Evolutionary conservation across 345 rosid genomes (phyloP).

Genomic region (Euphorbia tirucalli): DNA sequence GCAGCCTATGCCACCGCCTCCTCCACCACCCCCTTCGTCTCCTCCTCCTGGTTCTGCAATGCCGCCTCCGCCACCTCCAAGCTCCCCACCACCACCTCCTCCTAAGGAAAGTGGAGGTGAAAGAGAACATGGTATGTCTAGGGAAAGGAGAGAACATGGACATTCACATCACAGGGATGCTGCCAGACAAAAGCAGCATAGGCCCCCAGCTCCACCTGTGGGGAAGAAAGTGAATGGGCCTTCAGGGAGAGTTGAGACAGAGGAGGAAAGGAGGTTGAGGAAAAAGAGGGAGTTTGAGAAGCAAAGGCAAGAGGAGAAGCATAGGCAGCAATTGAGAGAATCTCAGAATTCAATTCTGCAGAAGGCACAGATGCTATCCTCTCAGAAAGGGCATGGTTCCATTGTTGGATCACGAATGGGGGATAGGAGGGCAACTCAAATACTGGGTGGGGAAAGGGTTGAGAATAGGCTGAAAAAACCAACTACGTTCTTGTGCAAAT

Average conservation of each 20-base stretch:
- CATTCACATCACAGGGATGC: conserved; percentile 32
- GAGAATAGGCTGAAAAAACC: conserved; percentile 98
- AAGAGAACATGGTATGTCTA: conserved; percentile 40
- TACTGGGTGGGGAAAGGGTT: conserved; percentile 66
- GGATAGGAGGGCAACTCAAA: conserved; percentile 70
- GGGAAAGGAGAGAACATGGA: conserved; percentile 54
- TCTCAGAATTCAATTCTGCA: conserved; percentile 49
- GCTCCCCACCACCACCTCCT: conserved; percentile 82
- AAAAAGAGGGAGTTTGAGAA: conserved; percentile 92
- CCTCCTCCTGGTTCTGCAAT: conserved; percentile 47
- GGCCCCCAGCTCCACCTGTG: conserved; percentile 37
- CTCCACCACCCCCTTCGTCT: conserved; percentile 56
- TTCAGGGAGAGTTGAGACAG: conserved; percentile 65
- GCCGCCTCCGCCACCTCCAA: conserved; percentile 90
- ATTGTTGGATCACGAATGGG: conserved; percentile 69
- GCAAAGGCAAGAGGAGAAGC: conserved; percentile 71
- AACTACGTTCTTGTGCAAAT: conserved; percentile 95
- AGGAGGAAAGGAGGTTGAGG: conserved; percentile 86
- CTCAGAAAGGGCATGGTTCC: conserved; percentile 74
- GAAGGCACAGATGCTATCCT: conserved; percentile 49
- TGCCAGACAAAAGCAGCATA: conserved; percentile 35
- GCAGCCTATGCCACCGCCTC: conserved; percentile 37
- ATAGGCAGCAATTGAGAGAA: conserved; percentile 63
- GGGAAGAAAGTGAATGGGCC: conserved; percentile 48
- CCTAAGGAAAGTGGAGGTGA: conserved; percentile 48